Base-by-base conservation (phyloP, 2,329 filamentous ascomycete species). In the Pseudofabraea citricarpa region DNA sequence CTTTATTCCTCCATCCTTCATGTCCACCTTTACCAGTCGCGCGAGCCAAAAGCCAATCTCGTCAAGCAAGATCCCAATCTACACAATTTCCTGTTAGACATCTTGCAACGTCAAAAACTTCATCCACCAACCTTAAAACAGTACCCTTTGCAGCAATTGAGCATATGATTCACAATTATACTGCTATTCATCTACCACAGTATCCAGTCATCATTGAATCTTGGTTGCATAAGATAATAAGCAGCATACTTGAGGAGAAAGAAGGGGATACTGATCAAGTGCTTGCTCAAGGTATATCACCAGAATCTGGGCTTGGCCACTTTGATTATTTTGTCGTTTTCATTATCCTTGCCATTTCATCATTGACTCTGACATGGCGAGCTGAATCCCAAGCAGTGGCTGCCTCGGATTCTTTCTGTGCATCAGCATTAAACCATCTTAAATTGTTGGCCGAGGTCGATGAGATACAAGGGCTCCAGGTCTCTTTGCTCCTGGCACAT, bases 171-270 rank as follows among this genome's bases (percentile, higher is more conserved):
- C 24, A 35, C 15, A 41, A 41, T 26, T 41, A 41, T 21, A 41
- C 40, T 4, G 24, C 23, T 18, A 41, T 41, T n/a, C 40, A 41
- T 23, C 29, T 41, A 3, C 40, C 40, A 7, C 40, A 41, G 19
- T 41, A 41, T 24, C 40, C 40, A n/a, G 33, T 27, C 26, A 33
- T 41, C 20, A 21, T 18, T 5, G 40, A 41, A 41, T 31, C 40
- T 5, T 32, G 32, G 20, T 31, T 41, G 15, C 40, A 23, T 33
- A 13, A 26, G 19, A 33, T 32, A 7, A 22, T 33, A 27, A 33
- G 20, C 15, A 20, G 26, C 18, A 16, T 32, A 16, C 35, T 41
- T 13, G 40, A 41, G 15, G 26, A 24, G 15, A 20, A 32, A 16
- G 15, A 8, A 10, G 40, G 32, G 16, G 40, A 32, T 36, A 35